Percentiles rank a stretch among this genome's conserved stretches.
Conservation (phyloP, 331 rosid genomes). For the Phaseolus coccineus region DNA sequence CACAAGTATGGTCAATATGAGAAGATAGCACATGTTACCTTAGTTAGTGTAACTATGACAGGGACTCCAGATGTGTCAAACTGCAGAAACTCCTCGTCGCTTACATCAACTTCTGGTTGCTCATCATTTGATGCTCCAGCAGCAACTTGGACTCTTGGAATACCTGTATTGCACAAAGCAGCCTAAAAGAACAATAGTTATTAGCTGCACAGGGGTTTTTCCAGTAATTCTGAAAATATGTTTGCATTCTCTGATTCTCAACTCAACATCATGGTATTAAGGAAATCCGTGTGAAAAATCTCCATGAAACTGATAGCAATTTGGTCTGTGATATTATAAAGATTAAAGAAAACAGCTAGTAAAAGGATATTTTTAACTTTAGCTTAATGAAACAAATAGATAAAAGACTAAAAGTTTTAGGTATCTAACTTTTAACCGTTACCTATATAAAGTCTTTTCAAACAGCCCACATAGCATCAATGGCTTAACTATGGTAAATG, state of each 20-base stretch:
- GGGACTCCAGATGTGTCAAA: constrained; percentile 90
- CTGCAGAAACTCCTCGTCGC: constrained; percentile 91
- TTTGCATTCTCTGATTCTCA: constrained; percentile 10
- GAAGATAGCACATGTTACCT: constrained; percentile 54
- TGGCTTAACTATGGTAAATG: constrained; percentile 17
- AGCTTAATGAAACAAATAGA: constrained; percentile 13
- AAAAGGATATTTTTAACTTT: neutral
- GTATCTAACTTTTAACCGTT: constrained; percentile 2
- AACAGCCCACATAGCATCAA: neutral
- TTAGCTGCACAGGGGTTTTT: constrained; percentile 29
- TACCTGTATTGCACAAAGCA: constrained; percentile 91
- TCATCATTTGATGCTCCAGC: constrained; percentile 65
- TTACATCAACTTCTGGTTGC: constrained; percentile 77
- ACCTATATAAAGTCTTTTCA: neutral
- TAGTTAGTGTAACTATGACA: constrained; percentile 81
- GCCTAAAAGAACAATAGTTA: constrained; percentile 65
- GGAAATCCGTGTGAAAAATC: constrained; percentile 14
- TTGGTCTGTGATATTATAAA: neutral
- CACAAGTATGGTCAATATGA: constrained; percentile 10
- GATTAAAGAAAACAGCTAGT: constrained; percentile 21
- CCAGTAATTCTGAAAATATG: constrained; percentile 2
- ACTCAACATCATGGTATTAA: neutral
- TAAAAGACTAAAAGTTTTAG: neutral
- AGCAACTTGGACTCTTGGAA: constrained; percentile 77
- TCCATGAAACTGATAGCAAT: constrained; percentile 19